A percentile compares a stretch with the other conserved stretches of the same genome.
Conservation (phyloP, 1,284 basidiomycete genomes). For the Ceratobasidium sp. region DNA sequence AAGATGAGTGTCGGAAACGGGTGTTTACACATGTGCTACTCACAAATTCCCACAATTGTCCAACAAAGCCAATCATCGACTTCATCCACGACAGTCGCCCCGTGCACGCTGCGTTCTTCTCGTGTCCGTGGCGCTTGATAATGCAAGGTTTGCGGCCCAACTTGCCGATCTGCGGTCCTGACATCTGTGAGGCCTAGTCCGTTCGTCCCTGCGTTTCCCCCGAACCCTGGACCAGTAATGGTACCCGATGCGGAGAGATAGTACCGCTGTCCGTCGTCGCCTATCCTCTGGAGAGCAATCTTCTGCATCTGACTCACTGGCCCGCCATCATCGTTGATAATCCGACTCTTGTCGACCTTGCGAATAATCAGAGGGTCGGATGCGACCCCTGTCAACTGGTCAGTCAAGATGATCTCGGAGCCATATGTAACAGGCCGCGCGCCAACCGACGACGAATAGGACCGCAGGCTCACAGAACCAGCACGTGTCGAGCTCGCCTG, state of each 20-base stretch:
- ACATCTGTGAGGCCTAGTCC: slow-evolving; percentile 41
- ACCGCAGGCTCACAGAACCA: slow-evolving; percentile 21
- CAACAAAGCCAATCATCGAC: slow-evolving; percentile 95
- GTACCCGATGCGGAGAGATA: slow-evolving; percentile 74
- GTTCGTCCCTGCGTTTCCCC: slow-evolving; percentile 34
- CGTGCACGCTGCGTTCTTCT: slow-evolving; percentile 73
- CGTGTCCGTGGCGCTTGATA: slow-evolving; percentile 76
- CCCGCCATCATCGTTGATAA: slow-evolving; percentile 74
- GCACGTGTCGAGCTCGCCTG: slow-evolving; percentile 16
- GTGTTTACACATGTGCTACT: slow-evolving; percentile 52
- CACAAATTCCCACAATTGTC: slow-evolving; percentile 95
- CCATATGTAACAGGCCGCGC: slow-evolving; percentile 83
- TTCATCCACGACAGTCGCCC: slow-evolving; percentile 73
- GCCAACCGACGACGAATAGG: slow-evolving; percentile 33
- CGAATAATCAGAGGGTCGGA: slow-evolving; percentile 89
- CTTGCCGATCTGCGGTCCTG: slow-evolving; percentile 57
- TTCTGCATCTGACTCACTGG: slow-evolving; percentile 97
- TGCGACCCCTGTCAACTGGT: slow-evolving; percentile 80
- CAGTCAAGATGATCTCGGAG: slow-evolving; percentile 84
- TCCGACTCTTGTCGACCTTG: slow-evolving; percentile 90
- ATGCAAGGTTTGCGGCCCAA: slow-evolving; percentile 77
- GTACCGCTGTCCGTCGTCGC: slow-evolving; percentile 71
- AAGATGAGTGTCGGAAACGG: slow-evolving; percentile 46
- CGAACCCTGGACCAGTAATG: slow-evolving; percentile 31
- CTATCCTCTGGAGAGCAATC: slow-evolving; percentile 83